Percentiles rank a stretch among this genome's conserved stretches.
These are phyloP conservation scores for Pycnococcus provasolii DNA, from an alignment of 139 green algal species.

Conservation along the genomic window DNA sequence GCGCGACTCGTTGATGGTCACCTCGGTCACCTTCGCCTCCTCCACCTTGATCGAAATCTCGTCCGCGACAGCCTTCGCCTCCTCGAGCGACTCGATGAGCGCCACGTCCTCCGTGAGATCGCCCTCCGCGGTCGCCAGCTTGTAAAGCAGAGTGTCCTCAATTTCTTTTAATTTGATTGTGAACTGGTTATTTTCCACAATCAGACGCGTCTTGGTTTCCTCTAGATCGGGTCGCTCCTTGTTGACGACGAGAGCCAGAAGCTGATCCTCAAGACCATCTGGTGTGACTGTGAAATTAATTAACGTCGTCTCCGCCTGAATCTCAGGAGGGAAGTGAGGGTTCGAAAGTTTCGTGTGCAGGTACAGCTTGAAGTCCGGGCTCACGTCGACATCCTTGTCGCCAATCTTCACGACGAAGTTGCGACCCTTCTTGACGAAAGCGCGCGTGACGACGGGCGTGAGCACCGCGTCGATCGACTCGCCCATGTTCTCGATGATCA, in stretches of 20 bases:
- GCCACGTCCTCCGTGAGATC: constrained; percentile 82
- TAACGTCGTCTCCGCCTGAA: constrained; percentile 74
- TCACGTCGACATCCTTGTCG: constrained; percentile 72
- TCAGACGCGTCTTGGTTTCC: constrained; percentile 76
- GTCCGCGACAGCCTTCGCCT: constrained; percentile 65
- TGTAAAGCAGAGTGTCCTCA: constrained; percentile 65
- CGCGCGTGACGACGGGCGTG: constrained; percentile 68
- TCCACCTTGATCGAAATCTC: constrained; percentile 63
- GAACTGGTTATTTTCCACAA: constrained; percentile 79
- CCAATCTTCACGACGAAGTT: constrained; percentile 66
- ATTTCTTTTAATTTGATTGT: constrained; percentile 81
- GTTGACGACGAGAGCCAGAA: constrained; percentile 76
- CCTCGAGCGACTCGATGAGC: constrained; percentile 75
- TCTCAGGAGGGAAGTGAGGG: constrained; percentile 73
- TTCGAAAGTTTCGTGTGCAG: constrained; percentile 84
- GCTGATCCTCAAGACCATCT: constrained; percentile 68
- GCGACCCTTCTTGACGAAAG: constrained; percentile 75
- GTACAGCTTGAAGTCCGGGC: constrained; percentile 72
- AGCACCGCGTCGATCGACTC: constrained; percentile 73
- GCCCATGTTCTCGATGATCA: constrained; percentile 79
- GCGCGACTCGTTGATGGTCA: constrained; percentile 59
- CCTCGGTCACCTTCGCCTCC: constrained; percentile 58
- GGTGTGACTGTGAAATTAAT: constrained; percentile 83
- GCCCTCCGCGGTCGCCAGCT: constrained; percentile 71
- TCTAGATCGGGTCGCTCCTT: constrained; percentile 77